These are phyloP conservation scores for Phytopythium boreale DNA, from an alignment of 352 stramenopile species.

Conservation along the genomic window DNA sequence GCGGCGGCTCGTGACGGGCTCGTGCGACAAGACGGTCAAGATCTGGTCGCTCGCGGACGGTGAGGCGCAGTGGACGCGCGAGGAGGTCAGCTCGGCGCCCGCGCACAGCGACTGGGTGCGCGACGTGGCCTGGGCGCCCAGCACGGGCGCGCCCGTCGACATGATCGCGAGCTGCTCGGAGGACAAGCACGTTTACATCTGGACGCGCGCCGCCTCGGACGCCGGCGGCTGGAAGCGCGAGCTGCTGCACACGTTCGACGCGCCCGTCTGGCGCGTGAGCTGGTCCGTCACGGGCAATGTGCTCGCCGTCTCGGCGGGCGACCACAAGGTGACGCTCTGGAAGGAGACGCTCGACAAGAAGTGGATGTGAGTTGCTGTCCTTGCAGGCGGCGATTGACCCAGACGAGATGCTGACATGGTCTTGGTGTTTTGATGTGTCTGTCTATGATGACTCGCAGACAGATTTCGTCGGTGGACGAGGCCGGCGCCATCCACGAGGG, in stretches of 20 bases:
- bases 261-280: constrained; percentile 97
- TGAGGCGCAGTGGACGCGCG: constrained; percentile 76
- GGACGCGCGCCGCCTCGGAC: constrained; percentile 79
- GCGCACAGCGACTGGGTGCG: constrained; percentile 95
- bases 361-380: constrained; percentile 82
- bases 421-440: constrained; percentile 7
- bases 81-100: constrained; percentile 66
- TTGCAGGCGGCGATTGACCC: neutral
- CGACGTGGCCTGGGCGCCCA: constrained; percentile 97
- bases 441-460: constrained; percentile 33
- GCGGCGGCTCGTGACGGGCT: constrained; percentile 92
- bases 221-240: constrained; percentile 87
- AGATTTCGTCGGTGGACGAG: constrained; percentile 89
- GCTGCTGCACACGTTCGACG: constrained; percentile 93
- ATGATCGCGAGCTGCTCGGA: constrained; percentile 92
- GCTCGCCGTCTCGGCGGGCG: constrained; percentile 95
- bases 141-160: constrained; percentile 91
- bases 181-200: constrained; percentile 94
- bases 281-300: constrained; percentile 98
- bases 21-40: constrained; percentile 97
- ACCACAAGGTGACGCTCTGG: constrained; percentile 98
- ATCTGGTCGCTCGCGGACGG: constrained; percentile 90
- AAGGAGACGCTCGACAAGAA: constrained; percentile 97
- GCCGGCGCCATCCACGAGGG: constrained; percentile 75
- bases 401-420: constrained; percentile 8